Percentiles rank a stretch among this genome's conserved stretches.
Conservation (phyloP, 2,329 filamentous ascomycete species). For the Ophiostoma ips region DNA sequence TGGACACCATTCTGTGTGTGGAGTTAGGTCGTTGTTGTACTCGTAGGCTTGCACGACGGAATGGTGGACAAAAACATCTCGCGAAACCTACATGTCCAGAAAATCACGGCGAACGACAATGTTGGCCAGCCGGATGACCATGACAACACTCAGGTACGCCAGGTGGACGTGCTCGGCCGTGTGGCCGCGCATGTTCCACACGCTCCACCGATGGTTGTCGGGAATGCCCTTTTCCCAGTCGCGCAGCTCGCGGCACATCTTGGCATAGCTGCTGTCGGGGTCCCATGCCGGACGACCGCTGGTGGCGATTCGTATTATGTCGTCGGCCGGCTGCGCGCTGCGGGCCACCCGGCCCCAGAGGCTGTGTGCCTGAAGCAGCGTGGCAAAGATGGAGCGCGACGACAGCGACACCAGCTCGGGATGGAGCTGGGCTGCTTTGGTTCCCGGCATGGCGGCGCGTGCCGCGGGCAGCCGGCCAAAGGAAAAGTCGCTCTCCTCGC, state of each 20-base stretch:
- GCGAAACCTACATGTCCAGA: background rate
- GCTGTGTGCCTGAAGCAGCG: conserved; percentile 20
- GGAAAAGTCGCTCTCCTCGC: conserved; percentile 23
- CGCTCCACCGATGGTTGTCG: conserved; percentile 18
- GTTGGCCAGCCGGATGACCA: conserved; percentile 21
- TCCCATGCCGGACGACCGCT: conserved; percentile 11
- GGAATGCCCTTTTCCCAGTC: conserved; percentile 19
- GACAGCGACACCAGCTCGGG: conserved; percentile 15
- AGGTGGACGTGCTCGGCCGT: conserved; percentile 21
- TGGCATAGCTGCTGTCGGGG: conserved; percentile 13
- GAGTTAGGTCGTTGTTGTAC: background rate
- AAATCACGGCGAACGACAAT: conserved; percentile 18
- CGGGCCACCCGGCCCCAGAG: conserved; percentile 23
- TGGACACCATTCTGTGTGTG: background rate
- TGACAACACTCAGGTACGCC: conserved; percentile 21
- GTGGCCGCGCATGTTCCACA: conserved; percentile 23
- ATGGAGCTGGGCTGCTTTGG: conserved; percentile 17
- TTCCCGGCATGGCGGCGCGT: conserved; percentile 21
- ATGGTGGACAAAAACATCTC: background rate
- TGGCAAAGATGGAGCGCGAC: conserved; percentile 22
- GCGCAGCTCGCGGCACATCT: conserved; percentile 13
- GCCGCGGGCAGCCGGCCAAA: conserved; percentile 19
- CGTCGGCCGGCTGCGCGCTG: conserved; percentile 13
- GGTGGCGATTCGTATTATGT: no score
- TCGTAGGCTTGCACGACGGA: background rate